Evolutionary conservation across 2,329 filamentous ascomycete species (phyloP).

Genomic region (Chaetomium globosum): DNA sequence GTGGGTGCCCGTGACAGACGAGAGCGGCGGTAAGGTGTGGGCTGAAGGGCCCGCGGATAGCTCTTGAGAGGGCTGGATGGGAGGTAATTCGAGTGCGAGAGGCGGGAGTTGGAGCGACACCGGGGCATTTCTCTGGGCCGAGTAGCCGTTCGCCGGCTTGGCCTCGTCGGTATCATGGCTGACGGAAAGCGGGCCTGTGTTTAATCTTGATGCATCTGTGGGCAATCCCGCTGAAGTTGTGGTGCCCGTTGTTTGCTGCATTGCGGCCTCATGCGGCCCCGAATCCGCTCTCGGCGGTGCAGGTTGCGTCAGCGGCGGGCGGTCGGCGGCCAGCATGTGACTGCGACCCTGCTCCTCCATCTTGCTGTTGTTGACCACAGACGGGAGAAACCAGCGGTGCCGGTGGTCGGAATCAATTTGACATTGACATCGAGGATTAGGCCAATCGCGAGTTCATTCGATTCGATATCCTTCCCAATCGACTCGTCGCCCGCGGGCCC

Average conservation of each 20-base stretch:
- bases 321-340: constrained; percentile 49
- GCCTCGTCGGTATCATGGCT: constrained; percentile 5
- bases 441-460: not conserved
- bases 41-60: constrained; percentile 35
- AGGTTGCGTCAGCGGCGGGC: constrained; percentile 29
- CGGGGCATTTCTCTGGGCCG: constrained; percentile 8
- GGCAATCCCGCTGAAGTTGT: not conserved
- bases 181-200: not conserved
- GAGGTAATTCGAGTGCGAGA: constrained; percentile 44
- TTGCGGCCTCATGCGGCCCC: constrained; percentile 3
- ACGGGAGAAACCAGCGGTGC: constrained; percentile 25
- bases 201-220: not conserved
- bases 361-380: not conserved
- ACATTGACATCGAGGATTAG: constrained; percentile 30
- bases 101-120: constrained; percentile 34
- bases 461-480: not conserved
- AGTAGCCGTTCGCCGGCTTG: constrained; percentile 8
- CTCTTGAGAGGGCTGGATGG: constrained; percentile 44
- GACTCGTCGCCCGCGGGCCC: not conserved
- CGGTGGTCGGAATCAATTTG: constrained; percentile 24
- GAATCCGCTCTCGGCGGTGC: constrained; percentile 10
- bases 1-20: constrained; percentile 44
- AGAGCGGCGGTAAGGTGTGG: constrained; percentile 48
- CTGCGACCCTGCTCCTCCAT: constrained; percentile 53
- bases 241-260: constrained; percentile 4